phyloP scores from a whole-genome alignment of 306 rosid genomes.

The barrel medic (Medicago truncatula) region MtrunA17r5.0-ANR NC_053045.1:46514501-46515000 shows the following conservation, averaged over 20 bases:
- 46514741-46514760: constrained; percentile 82
- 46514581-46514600: constrained; percentile 65
- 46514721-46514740: constrained; percentile 87
- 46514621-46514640: constrained; percentile 56
- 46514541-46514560: constrained; percentile 55
- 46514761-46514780: constrained; percentile 60
- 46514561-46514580: constrained; percentile 57
- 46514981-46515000: constrained; percentile 70
- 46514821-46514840: constrained; percentile 73
- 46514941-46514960: constrained; percentile 64
- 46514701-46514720: constrained; percentile 47
- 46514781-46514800: constrained; percentile 86
- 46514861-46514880: constrained; percentile 62
- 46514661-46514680: constrained; percentile 48
- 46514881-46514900: constrained; percentile 62
- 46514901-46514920: constrained; percentile 76
- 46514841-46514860: constrained; percentile 42
- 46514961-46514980: constrained; percentile 74
- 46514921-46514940: constrained; percentile 81
- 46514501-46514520: constrained; percentile 92
- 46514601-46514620: constrained; percentile 60
- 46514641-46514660: constrained; percentile 46
- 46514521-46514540: constrained; percentile 67
- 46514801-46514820: constrained; percentile 84
- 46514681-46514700: constrained; percentile 47